phyloP scores from a whole-genome alignment of 192 early-diverging fungal species.

The Chytriomyces hyalinus region DNA sequence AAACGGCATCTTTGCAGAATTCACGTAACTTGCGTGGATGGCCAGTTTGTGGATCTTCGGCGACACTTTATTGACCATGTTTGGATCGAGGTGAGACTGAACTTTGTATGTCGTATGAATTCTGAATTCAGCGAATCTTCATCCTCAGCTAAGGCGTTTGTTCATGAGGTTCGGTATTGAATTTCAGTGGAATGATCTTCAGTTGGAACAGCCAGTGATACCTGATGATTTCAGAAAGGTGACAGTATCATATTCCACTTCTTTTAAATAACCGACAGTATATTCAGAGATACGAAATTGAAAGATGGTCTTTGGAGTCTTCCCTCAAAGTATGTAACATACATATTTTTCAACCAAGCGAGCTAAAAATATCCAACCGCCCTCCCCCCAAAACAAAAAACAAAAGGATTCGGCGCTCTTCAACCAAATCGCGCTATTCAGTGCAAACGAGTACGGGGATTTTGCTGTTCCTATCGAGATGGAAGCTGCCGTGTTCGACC shows the following conservation, averaged over 20 bases:
- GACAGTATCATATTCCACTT: background rate
- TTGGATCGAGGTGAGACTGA: constrained; percentile 4
- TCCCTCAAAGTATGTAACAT: constrained; percentile 5
- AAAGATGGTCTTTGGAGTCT: constrained; percentile 7
- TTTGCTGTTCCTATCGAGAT: constrained; percentile 18
- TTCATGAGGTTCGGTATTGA: constrained; percentile 28
- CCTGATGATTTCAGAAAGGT: background rate
- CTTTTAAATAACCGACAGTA: background rate
- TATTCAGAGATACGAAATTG: background rate
- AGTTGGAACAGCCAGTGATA: background rate
- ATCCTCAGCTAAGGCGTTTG: constrained; percentile 7
- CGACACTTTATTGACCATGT: background rate
- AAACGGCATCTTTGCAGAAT: constrained; percentile 14
- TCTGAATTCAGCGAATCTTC: background rate
- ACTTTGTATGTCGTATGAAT: background rate
- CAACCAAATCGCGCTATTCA: constrained; percentile 29
- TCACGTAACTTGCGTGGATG: constrained; percentile 1
- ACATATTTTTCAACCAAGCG: background rate
- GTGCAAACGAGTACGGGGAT: constrained; percentile 5
- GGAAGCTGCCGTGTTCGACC: constrained; percentile 19
- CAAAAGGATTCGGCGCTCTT: constrained; percentile 20
- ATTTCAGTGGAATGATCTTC: constrained; percentile 27
- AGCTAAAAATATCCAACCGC: too few species aligned
- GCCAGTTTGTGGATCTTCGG: constrained; percentile 1
- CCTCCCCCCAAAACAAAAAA: background rate